A percentile compares a stretch with the other conserved stretches of the same genome.
phyloP scores from a whole-genome alignment of 306 rosid species.

The Oxytropis ochrocephala region DNA sequence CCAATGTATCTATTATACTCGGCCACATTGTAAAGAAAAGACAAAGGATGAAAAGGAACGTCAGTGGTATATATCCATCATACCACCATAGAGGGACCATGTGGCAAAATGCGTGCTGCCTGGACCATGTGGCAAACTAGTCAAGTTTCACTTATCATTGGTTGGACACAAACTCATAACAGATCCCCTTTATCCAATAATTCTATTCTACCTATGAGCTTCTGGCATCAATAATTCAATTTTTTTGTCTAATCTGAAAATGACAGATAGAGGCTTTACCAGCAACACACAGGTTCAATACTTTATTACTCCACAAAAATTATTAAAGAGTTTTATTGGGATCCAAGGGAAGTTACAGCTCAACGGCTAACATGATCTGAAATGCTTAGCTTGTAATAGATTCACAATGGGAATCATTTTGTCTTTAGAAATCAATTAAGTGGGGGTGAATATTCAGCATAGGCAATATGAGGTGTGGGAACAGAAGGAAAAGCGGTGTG shows the following conservation, averaged over 20 bases:
- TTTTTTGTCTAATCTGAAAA: not conserved
- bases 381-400: not conserved
- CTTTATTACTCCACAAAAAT: not conserved
- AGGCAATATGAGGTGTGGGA: not conserved
- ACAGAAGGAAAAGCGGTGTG: not conserved
- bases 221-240: not conserved
- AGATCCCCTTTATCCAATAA: not conserved
- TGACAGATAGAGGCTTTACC: not conserved
- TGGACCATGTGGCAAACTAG: constrained; percentile 5
- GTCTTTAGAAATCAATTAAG: not conserved
- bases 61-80: not conserved
- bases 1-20: not conserved
- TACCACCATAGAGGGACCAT: not conserved
- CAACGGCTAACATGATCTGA: not conserved
- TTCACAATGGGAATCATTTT: not conserved
- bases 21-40: not conserved
- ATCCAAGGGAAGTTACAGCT: not conserved
- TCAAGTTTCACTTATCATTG: not conserved
- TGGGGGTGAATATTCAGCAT: not conserved
- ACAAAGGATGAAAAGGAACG: not conserved
- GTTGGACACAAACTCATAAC: not conserved
- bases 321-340: not conserved
- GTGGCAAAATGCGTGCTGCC: not conserved
- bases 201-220: not conserved
- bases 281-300: not conserved